Conservation (phyloP, 257 asterid genomes). For the Nemophila menziesii region DNA sequence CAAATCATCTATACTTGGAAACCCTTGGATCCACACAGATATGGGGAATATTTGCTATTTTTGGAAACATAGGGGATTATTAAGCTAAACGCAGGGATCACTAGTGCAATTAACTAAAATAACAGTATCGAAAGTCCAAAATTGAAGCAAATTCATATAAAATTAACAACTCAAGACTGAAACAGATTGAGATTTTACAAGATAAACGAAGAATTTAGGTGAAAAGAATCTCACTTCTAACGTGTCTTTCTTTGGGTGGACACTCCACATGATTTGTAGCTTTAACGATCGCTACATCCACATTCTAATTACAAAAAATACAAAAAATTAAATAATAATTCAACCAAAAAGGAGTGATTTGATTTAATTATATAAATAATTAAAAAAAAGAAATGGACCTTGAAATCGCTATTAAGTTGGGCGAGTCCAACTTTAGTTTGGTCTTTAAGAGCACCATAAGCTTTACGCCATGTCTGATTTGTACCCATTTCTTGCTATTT, state of each 20-base stretch:
- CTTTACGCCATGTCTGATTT: slow-evolving; percentile 43
- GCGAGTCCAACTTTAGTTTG: slow-evolving; percentile 52
- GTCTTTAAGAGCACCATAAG: slow-evolving; percentile 53
- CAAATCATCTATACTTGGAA: too few species aligned
- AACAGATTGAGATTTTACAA: too few species aligned
- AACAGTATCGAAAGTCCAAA: too few species aligned
- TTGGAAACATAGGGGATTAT: too few species aligned
- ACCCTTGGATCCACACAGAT: too few species aligned
- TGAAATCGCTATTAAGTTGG: slow-evolving; percentile 56
- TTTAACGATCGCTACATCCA: neutral
- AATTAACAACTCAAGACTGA: too few species aligned
- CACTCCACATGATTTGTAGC: slow-evolving; percentile 1
- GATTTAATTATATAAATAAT: too few species aligned
- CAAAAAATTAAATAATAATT: neutral
- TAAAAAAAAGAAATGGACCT: slow-evolving; percentile 14
- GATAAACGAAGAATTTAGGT: too few species aligned
- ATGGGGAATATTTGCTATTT: too few species aligned
- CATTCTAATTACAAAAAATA: neutral
- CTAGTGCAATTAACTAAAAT: too few species aligned
- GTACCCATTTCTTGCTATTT: slow-evolving; percentile 27
- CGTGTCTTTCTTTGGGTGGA: slow-evolving; percentile 1
- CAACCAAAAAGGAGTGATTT: neutral
- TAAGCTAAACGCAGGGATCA: too few species aligned
- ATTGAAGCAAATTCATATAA: too few species aligned
- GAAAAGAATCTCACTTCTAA: slow-evolving; percentile 3